Evolutionary conservation across 2,329 filamentous ascomycete genomes (phyloP), one percentile per base, ranked within the genome.

Genomic region (Monilinia fructicola): DNA sequence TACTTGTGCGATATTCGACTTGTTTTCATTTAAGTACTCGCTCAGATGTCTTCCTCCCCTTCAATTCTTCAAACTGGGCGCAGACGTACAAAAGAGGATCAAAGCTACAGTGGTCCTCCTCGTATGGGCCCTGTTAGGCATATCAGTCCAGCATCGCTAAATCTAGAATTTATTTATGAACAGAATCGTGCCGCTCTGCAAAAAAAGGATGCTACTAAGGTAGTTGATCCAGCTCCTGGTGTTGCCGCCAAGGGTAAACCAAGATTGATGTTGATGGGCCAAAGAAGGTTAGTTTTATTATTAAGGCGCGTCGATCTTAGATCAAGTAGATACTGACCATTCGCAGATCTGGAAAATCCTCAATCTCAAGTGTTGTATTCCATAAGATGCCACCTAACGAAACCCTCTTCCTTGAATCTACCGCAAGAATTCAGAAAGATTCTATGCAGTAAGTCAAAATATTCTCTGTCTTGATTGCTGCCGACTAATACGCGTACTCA

Each of bases 291-390:
- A 73, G 82, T 76, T 65, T 65, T 16, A 38, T 23, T 4, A 4
- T 26, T 5, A 46, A 10, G 35, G 23, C 21, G 16, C 14, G 11
- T 28, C 7, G 2, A 9, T 14, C 3, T 52, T 28, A 14, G 3
- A 18, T n/a, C 50, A 52, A 10, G 61, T 56, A 54, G 40, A 64
- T 54, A 53, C 70, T 74, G 54, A 78, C 66, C 44, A 21, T 64
- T 31, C 71, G 35, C 72, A 99, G 95, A 81, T 97, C 93, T 76
- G 95, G 95, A 68, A 99, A 99, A 78, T 98, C 95, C 0, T 99
- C 95, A 7, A 98, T 99, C 76, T 95, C 93, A 35, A 98, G 93
- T 75, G 96, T 99, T 58, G 94, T 99, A n/a, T 98, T 99, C 75
- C 93, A 98, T 79, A 99, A 99, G 78, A 88, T 98, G 76, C 92